A percentile compares a stretch with the other conserved stretches of the same genome.
Conservation (phyloP, 2,329 filamentous ascomycete genomes). For the Apiospora sp. region DNA sequence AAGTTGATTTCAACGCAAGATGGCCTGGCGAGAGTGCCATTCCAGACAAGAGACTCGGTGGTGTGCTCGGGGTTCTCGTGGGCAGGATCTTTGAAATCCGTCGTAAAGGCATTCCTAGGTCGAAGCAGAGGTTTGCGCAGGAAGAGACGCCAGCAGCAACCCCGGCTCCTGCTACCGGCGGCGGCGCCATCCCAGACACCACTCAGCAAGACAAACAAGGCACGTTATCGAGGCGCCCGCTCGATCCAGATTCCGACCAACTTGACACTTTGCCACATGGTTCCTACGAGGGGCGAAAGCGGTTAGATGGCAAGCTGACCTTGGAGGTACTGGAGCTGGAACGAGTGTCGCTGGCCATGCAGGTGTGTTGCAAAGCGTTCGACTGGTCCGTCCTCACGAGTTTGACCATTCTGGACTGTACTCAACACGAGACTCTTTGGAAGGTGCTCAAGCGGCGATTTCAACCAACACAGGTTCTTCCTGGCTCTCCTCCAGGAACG, state of each 20-base stretch:
- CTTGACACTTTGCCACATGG: not conserved
- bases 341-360: slow-evolving; percentile 74
- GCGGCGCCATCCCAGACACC: not conserved
- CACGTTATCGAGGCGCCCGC: not conserved
- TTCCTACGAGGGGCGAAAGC: slow-evolving; percentile 42
- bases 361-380: slow-evolving; percentile 73
- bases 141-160: not conserved
- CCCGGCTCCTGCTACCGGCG: not conserved
- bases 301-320: slow-evolving; percentile 65
- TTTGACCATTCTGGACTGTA: slow-evolving; percentile 77
- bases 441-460: slow-evolving; percentile 72
- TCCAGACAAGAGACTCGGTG: slow-evolving; percentile 70
- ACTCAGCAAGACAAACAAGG: not conserved
- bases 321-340: slow-evolving; percentile 80
- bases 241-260: not conserved
- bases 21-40: slow-evolving; percentile 66
- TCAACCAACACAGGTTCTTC: slow-evolving; percentile 49
- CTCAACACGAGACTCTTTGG: slow-evolving; percentile 78
- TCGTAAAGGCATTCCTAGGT: slow-evolving; percentile 8
- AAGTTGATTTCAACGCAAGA: slow-evolving; percentile 66
- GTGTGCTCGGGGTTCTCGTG: slow-evolving; percentile 73
- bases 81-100: slow-evolving; percentile 70
- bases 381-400: slow-evolving; percentile 78
- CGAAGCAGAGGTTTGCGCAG: slow-evolving; percentile 19
- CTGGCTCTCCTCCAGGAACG: slow-evolving; percentile 42